Base-by-base conservation (phyloP, 179 eudicot species). In the Pouteria campechiana region DNA sequence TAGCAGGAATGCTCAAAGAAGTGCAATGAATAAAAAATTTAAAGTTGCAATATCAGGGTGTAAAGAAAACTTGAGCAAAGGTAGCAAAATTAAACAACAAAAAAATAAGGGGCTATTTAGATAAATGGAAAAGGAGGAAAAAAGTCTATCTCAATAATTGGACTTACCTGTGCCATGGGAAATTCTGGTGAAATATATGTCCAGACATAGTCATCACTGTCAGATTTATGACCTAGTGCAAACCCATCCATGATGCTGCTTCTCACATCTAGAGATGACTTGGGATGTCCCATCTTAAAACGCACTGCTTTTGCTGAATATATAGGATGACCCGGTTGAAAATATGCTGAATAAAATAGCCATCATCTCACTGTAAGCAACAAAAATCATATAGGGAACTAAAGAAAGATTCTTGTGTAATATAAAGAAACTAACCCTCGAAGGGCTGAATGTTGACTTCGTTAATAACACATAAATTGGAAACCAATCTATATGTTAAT, bases 151-250 rank as follows among this genome's bases (percentile, higher is more conserved):
- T n/a, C n/a, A 24, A 43, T 48, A 23, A 29, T 21, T 18, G 9
- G 28, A 58, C 59, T 60, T 13, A 77, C 80, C 70, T 70, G 84
- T 33, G 48, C 58, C 80, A 73, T 67, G 9, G 80, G 70, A 52
- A 63, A 73, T 40, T 57, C 69, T 8, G 74, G 77, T 14, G 84
- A 73, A n/a, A 60, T 63, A 37, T 69, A 77, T 12, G 69, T 69
- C 80, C 80, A 77, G 33, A 66, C 42, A 44, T 52, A 60, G 29
- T 60, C 55, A 17, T 67, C 68, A 39, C 36, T 52, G 28, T 24
- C 38, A 27, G 23, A 33, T 6, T 31, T 37, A 11, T 40, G 54
- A 17, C 21, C 34, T 60, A 41, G 31, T 21, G 47, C 17, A 21
- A 34, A 22, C 18, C 42, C 70, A 6, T 43, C 44, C 14, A 13